Evolutionary conservation across 495 filamentous ascomycete species (phyloP).

Genomic region (Penicillium chermesinum): DNA sequence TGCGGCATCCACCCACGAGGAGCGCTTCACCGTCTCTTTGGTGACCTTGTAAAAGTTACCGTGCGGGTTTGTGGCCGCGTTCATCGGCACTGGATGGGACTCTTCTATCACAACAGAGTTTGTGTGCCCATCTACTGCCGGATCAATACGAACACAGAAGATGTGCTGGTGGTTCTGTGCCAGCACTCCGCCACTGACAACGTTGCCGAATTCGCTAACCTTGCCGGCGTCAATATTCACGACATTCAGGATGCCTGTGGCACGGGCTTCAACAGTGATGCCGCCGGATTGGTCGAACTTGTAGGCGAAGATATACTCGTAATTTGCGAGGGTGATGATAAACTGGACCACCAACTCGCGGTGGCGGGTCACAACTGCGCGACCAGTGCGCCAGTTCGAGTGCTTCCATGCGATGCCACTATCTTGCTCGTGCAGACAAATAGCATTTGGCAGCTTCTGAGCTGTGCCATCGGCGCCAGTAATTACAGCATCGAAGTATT

Average conservation of each 20-base stretch:
- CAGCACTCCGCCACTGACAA: constrained; percentile 82
- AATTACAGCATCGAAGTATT: constrained; percentile 60
- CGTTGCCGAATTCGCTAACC: constrained; percentile 64
- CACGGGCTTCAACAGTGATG: constrained; percentile 73
- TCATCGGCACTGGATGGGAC: constrained; percentile 66
- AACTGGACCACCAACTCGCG: constrained; percentile 66
- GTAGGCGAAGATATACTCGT: constrained; percentile 85
- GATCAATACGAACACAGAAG: constrained; percentile 86
- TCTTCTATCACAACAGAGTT: constrained; percentile 72
- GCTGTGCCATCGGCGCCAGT: constrained; percentile 52
- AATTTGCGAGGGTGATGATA: constrained; percentile 77
- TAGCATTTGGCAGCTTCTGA: constrained; percentile 53
- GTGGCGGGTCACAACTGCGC: constrained; percentile 57
- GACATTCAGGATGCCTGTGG: constrained; percentile 84
- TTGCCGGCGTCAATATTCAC: constrained; percentile 71
- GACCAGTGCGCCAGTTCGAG: constrained; percentile 64
- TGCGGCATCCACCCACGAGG: constrained; percentile 66
- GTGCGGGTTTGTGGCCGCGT: constrained; percentile 67
- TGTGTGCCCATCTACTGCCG: constrained; percentile 67
- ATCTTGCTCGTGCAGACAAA: constrained; percentile 69
- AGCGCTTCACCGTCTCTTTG: constrained; percentile 56
- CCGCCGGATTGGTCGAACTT: constrained; percentile 85
- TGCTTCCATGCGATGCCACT: constrained; percentile 67
- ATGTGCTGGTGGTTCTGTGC: constrained; percentile 86
- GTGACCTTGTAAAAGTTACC: constrained; percentile 70